Conservation (phyloP, 1,139 yeast species). For the Zhuliangozyma parablackwelliae region DNA sequence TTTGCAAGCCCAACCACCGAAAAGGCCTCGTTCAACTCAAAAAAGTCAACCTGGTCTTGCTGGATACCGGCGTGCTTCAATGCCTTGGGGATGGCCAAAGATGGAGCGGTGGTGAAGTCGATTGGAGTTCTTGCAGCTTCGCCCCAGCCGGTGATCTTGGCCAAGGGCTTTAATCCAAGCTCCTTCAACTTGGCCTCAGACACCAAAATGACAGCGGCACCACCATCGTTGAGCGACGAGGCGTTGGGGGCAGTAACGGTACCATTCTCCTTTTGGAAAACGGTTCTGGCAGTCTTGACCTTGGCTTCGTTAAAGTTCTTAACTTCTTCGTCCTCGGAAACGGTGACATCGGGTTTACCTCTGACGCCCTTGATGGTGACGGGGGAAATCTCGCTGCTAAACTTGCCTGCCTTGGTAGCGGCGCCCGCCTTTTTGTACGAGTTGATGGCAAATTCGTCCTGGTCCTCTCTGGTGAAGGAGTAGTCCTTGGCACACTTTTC, state of each 20-base stretch:
- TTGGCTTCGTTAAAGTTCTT: slow-evolving; percentile 70
- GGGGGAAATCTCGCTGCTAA: slow-evolving; percentile 76
- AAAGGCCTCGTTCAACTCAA: slow-evolving; percentile 95
- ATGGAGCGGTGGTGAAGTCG: slow-evolving; percentile 93
- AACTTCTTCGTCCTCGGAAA: slow-evolving; percentile 71
- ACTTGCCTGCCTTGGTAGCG: slow-evolving; percentile 79
- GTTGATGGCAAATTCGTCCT: slow-evolving; percentile 64
- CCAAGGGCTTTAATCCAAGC: slow-evolving; percentile 81
- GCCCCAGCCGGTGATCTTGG: slow-evolving; percentile 90
- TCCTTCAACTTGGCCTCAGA: slow-evolving; percentile 80
- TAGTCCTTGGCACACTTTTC: slow-evolving; percentile 88
- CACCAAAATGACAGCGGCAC: slow-evolving; percentile 86
- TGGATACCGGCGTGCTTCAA: slow-evolving; percentile 75
- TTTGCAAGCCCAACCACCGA: slow-evolving; percentile 94
- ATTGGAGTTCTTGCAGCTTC: slow-evolving; percentile 95
- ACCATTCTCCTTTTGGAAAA: slow-evolving; percentile 86
- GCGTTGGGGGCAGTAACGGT: slow-evolving; percentile 97
- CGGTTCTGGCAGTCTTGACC: slow-evolving; percentile 81
- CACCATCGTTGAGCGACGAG: slow-evolving; percentile 94
- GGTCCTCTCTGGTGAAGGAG: slow-evolving; percentile 60
- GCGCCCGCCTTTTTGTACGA: slow-evolving; percentile 76
- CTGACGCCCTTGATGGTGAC: slow-evolving; percentile 83
- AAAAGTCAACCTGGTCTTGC: slow-evolving; percentile 61
- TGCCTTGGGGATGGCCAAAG: slow-evolving; percentile 92
- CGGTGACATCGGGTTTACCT: slow-evolving; percentile 82